Percentiles rank a stretch among this genome's conserved stretches.
These are phyloP conservation scores for Strigomonas culicis DNA, from an alignment of 208 protist species.

Conservation along the genomic window DNA sequence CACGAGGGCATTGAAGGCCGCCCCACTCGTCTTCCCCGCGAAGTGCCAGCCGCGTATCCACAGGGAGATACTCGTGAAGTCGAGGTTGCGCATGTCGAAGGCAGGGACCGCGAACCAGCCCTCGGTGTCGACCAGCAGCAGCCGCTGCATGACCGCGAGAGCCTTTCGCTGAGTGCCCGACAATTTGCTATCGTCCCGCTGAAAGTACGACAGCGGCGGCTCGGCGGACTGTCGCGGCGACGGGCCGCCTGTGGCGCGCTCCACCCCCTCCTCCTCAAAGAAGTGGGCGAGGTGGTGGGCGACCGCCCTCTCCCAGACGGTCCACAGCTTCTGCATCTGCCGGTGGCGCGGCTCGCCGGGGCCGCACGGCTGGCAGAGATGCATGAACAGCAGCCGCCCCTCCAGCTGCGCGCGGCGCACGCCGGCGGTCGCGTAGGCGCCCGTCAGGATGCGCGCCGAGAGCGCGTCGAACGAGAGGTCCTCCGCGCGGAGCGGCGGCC, in stretches of 20 bases:
- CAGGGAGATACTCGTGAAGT: slow-evolving; percentile 58
- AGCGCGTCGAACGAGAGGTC: slow-evolving; percentile 15
- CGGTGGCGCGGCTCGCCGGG: not conserved
- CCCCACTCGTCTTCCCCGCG: slow-evolving; percentile 44
- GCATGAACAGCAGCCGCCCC: slow-evolving; percentile 43
- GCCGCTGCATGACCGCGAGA: slow-evolving; percentile 39
- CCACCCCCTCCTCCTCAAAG: not conserved
- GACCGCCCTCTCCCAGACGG: slow-evolving; percentile 4
- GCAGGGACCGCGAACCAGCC: slow-evolving; percentile 77
- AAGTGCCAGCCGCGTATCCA: slow-evolving; percentile 56
- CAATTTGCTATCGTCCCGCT: slow-evolving; percentile 2
- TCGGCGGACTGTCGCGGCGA: not conserved
- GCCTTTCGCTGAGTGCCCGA: slow-evolving; percentile 32
- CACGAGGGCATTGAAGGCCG: slow-evolving; percentile 62
- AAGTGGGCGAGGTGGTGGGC: not conserved
- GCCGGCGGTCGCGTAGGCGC: slow-evolving; percentile 33
- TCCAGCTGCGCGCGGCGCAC: slow-evolving; percentile 56
- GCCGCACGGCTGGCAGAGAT: not conserved
- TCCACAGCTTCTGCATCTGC: slow-evolving; percentile 14
- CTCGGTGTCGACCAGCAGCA: slow-evolving; percentile 49
- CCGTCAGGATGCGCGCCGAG: slow-evolving; percentile 37
- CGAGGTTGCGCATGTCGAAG: slow-evolving; percentile 72
- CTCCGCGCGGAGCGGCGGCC: not conserved
- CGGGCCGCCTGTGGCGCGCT: not conserved
- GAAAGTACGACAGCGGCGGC: slow-evolving; percentile 12